phyloP scores from a whole-genome alignment of 179 eudicot genomes.

The Beta macrorhiza region DNA sequence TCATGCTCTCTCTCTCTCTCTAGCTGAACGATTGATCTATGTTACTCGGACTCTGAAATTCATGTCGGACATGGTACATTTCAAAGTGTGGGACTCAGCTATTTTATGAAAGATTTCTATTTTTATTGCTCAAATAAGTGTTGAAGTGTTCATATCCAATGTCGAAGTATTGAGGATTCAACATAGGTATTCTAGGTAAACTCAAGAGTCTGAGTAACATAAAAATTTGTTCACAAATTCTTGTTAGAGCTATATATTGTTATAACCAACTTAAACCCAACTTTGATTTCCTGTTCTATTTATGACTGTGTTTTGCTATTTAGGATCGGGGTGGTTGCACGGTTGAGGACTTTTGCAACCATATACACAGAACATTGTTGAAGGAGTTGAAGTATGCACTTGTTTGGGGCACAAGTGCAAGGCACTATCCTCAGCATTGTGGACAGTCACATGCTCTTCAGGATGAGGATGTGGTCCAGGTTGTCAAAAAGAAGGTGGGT shows the following conservation, averaged over 20 bases:
- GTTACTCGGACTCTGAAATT: too few relatives aligned
- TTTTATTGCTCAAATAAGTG: too few relatives aligned
- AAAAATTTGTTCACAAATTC: not conserved
- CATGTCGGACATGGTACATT: too few relatives aligned
- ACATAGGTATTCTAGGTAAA: too few relatives aligned
- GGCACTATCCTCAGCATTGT: constrained; percentile 97
- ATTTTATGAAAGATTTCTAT: too few relatives aligned
- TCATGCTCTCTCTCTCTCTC: not conserved
- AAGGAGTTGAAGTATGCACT: constrained; percentile 89
- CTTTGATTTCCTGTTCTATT: not conserved
- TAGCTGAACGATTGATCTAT: not conserved
- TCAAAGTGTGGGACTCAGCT: too few relatives aligned
- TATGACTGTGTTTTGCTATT: constrained; percentile 14
- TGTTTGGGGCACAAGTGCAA: constrained; percentile 96
- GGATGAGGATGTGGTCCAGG: constrained; percentile 99
- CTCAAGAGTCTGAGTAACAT: too few relatives aligned
- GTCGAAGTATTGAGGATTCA: too few relatives aligned
- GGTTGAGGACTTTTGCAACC: constrained; percentile 91
- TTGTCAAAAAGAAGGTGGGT: constrained; percentile 91
- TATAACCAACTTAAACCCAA: not conserved
- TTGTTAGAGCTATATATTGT: not conserved
- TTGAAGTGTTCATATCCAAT: too few relatives aligned
- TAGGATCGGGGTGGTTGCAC: constrained; percentile 97
- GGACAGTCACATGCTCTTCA: constrained; percentile 79
- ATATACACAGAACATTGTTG: constrained; percentile 82